These are phyloP conservation scores for Schoenoplectus tabernaemontani DNA, from an alignment of 202 grass and related monocot genomes.

Conservation along the genomic window DNA sequence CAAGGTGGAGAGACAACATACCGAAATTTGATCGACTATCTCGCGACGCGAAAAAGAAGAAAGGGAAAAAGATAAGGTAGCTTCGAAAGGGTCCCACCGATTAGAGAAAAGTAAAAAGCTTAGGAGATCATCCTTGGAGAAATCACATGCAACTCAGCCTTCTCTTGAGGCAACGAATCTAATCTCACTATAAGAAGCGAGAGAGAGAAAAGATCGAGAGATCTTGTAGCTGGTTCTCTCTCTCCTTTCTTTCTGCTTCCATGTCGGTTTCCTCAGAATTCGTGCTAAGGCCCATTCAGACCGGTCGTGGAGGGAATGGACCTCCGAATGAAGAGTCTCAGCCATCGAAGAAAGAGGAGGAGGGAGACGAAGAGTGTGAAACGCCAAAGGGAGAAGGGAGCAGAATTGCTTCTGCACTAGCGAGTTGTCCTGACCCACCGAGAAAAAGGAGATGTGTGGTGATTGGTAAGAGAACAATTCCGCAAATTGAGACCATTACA, in stretches of 20 bases:
- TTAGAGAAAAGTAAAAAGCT: constrained; percentile 7
- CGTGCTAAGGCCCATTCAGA: not conserved
- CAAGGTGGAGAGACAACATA: not conserved
- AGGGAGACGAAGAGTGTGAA: not conserved
- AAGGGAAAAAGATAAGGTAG: not conserved
- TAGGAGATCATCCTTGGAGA: constrained; percentile 11
- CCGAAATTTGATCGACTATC: not conserved
- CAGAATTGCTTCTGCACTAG: not conserved
- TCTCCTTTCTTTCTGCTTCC: not conserved
- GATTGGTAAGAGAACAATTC: not conserved
- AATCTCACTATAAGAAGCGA: constrained; percentile 2
- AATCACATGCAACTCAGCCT: constrained; percentile 10
- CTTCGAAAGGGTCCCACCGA: not conserved
- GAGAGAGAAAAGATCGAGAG: not conserved
- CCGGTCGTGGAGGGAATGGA: not conserved
- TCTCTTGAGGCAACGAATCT: constrained; percentile 4
- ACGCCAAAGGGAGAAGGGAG: not conserved
- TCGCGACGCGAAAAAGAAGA: not conserved
- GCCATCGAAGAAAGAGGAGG: not conserved
- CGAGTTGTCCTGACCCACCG: not conserved
- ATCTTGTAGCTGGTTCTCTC: not conserved
- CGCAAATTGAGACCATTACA: not conserved
- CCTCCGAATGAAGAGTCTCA: not conserved
- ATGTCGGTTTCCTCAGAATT: constrained; percentile 12
- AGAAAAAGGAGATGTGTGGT: not conserved